These are phyloP conservation scores for Diaporthe citri DNA, from an alignment of 2,329 filamentous ascomycete species.

Conservation along the genomic window DNA sequence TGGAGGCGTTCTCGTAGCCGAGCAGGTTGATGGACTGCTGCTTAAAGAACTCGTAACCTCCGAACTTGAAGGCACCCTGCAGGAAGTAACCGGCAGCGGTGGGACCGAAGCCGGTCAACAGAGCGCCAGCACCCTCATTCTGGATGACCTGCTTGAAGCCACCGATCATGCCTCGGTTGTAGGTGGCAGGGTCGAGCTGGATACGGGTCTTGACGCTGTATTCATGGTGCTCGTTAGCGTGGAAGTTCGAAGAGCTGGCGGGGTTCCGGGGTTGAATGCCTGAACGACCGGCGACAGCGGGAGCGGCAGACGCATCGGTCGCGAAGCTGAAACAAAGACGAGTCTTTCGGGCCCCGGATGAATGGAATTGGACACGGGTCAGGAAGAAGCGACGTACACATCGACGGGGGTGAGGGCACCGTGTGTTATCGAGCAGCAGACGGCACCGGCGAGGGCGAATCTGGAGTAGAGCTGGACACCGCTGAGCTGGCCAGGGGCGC, in stretches of 20 bases:
- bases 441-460: constrained; percentile 96
- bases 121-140: constrained; percentile 87
- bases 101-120: constrained; percentile 87
- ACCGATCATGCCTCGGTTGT: constrained; percentile 89
- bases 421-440: constrained; percentile 99
- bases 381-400: constrained; percentile 80
- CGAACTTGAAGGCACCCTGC: constrained; percentile 93
- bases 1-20: constrained; percentile 80
- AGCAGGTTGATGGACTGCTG: constrained; percentile 85
- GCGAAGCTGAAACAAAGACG: constrained; percentile 29
- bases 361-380: not conserved
- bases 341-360: not conserved
- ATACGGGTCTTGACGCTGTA: constrained; percentile 93
- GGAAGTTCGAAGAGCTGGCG: constrained; percentile 24
- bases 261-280: not conserved
- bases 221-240: constrained; percentile 19
- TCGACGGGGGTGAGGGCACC: constrained; percentile 97
- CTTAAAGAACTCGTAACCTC: constrained; percentile 97
- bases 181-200: constrained; percentile 89
- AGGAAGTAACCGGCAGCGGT: constrained; percentile 94
- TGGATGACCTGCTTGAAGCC: constrained; percentile 88
- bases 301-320: not conserved
- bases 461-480: constrained; percentile 85
- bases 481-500: constrained; percentile 57
- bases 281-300: not conserved